phyloP scores from a whole-genome alignment of 306 rosid species.

The Crotalaria pallida region DNA sequence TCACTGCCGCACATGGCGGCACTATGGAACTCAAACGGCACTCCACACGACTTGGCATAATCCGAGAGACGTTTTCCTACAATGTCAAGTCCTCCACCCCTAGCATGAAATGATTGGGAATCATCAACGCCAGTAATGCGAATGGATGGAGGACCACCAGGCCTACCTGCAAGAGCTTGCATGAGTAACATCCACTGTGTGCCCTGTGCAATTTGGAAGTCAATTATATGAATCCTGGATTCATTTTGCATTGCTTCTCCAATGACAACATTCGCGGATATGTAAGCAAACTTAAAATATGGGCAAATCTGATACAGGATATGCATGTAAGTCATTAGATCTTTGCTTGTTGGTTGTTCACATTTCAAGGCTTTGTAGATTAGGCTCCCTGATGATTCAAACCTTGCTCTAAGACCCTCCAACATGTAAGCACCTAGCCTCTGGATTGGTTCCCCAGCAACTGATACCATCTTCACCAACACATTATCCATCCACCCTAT shows the following conservation, averaged over 20 bases:
- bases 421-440: constrained; percentile 91
- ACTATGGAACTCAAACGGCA: constrained; percentile 74
- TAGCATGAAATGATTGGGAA: constrained; percentile 72
- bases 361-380: constrained; percentile 78
- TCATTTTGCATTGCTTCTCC: constrained; percentile 64
- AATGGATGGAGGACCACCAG: constrained; percentile 55
- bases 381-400: constrained; percentile 73
- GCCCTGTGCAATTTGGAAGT: constrained; percentile 95
- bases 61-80: constrained; percentile 49
- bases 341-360: constrained; percentile 67
- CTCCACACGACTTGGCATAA: constrained; percentile 35
- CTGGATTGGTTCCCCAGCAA: constrained; percentile 69
- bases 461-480: constrained; percentile 74
- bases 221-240: constrained; percentile 71
- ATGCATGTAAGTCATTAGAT: constrained; percentile 74
- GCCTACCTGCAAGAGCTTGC: constrained; percentile 48
- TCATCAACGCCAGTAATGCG: constrained; percentile 87
- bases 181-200: constrained; percentile 67
- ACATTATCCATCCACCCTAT: constrained; percentile 45
- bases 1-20: constrained; percentile 73
- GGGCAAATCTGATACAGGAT: constrained; percentile 61
- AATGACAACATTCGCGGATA: constrained; percentile 61
- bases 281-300: constrained; percentile 71
- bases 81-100: constrained; percentile 85
- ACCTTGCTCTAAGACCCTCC: constrained; percentile 89